These are phyloP conservation scores for Venturia asperata DNA, from an alignment of 2,329 filamentous ascomycete genomes.

Conservation along the genomic window DNA sequence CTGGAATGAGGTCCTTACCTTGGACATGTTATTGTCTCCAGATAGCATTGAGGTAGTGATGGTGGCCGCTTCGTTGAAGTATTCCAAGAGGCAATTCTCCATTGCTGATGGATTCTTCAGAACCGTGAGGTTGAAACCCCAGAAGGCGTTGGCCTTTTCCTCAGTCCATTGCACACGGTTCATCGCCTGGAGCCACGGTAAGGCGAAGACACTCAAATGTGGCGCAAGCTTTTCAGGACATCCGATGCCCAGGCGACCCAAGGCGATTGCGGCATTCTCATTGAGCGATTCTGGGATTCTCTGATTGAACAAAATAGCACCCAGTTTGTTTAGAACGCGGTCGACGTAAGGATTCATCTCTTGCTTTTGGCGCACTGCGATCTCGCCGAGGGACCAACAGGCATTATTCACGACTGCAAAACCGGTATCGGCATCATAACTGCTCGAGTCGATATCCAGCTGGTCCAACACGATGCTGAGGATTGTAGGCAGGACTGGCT, in stretches of 20 bases:
- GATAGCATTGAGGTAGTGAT: constrained; percentile 28
- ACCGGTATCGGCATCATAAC: constrained; percentile 68
- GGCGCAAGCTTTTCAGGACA: constrained; percentile 71
- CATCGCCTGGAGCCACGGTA: constrained; percentile 75
- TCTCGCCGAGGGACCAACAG: constrained; percentile 93
- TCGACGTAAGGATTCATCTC: constrained; percentile 71
- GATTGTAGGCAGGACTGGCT: constrained; percentile 63
- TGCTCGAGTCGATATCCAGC: constrained; percentile 64
- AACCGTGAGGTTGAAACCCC: constrained; percentile 81
- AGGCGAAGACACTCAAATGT: constrained; percentile 71
- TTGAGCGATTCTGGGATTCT: constrained; percentile 79
- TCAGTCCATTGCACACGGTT: constrained; percentile 78
- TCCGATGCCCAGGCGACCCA: constrained; percentile 78
- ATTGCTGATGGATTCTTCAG: constrained; percentile 84
- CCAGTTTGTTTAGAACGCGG: constrained; percentile 66
- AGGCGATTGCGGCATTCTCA: constrained; percentile 89
- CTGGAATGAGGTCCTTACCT: constrained; percentile 60
- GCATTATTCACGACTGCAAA: constrained; percentile 97
- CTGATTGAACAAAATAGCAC: constrained; percentile 76
- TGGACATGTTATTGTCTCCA: constrained; percentile 43
- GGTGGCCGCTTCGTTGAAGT: constrained; percentile 76
- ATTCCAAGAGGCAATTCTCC: constrained; percentile 74
- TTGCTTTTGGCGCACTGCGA: constrained; percentile 67
- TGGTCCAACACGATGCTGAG: constrained; percentile 80
- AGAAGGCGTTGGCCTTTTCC: constrained; percentile 89